Percentiles rank a stretch among this genome's conserved stretches.
phyloP scores from a whole-genome alignment of 202 grass and related monocot genomes.

The Miscanthus sacchariflorus region DNA sequence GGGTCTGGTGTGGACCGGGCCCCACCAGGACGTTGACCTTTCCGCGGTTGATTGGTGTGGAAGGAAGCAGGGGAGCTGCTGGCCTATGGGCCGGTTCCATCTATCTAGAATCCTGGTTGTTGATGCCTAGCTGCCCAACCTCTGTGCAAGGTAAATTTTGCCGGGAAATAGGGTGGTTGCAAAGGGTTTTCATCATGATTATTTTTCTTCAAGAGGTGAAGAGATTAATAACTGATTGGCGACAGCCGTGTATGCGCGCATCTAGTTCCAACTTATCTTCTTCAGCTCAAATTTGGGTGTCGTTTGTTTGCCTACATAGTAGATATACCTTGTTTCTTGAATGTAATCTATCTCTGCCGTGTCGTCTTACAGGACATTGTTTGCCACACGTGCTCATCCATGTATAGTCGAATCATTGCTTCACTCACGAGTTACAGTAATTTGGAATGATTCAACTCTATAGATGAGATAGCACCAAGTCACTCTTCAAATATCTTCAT shows the following conservation, averaged over 20 bases:
- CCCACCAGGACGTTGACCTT: constrained; percentile 47
- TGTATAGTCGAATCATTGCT: not conserved
- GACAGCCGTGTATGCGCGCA: not conserved
- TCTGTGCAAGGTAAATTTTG: not conserved
- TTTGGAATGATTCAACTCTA: not conserved
- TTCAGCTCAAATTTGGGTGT: not conserved
- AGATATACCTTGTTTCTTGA: not conserved
- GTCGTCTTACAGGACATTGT: not conserved
- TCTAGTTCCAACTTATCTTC: not conserved
- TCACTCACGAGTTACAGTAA: not conserved
- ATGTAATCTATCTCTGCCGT: not conserved
- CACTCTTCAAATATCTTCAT: not conserved
- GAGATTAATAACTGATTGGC: not conserved
- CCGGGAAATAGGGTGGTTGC: not conserved
- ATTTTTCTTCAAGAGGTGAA: not conserved
- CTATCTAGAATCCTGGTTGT: constrained; percentile 26
- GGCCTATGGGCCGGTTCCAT: not conserved
- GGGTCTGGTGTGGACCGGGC: constrained; percentile 44
- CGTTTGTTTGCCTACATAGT: not conserved
- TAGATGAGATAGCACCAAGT: not conserved
- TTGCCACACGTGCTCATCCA: not conserved
- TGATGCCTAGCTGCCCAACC: constrained; percentile 42
- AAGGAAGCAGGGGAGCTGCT: constrained; percentile 32
- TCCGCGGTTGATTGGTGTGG: constrained; percentile 41
- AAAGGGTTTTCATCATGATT: not conserved